Percentiles rank a stretch among this genome's conserved stretches.
Conservation (phyloP, 2,329 filamentous ascomycete species). For the Fusarium verticillioides region DNA sequence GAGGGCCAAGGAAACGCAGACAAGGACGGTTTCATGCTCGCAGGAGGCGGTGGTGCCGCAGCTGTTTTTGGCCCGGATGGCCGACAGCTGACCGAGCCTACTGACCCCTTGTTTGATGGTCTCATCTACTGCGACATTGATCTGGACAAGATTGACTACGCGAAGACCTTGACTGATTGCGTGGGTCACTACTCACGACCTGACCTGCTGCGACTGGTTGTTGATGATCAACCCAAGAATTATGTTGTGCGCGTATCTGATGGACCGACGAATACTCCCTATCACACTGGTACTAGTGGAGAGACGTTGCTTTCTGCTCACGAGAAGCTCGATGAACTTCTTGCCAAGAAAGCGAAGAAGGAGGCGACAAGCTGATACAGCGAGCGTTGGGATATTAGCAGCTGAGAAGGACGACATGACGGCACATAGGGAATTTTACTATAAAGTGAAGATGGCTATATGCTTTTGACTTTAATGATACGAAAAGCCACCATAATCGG, state of each 20-base stretch:
- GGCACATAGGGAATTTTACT: no score
- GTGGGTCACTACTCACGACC: conserved; percentile 49
- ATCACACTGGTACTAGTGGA: neutral
- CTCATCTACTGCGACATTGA: conserved; percentile 53
- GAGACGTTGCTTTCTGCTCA: neutral
- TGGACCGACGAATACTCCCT: neutral
- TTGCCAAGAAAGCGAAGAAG: neutral
- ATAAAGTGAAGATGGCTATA: no score
- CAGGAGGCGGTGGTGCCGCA: conserved; percentile 30
- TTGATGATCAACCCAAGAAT: neutral
- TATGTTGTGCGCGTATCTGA: neutral
- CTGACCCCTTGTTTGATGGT: conserved; percentile 45
- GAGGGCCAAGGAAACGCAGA: conserved; percentile 47
- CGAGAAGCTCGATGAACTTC: neutral
- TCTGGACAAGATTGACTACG: conserved; percentile 30
- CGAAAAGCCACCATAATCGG: no score
- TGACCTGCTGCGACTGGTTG: conserved; percentile 50
- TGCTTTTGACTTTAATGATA: no score
- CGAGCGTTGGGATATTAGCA: no score
- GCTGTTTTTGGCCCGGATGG: conserved; percentile 49
- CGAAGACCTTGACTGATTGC: conserved; percentile 51
- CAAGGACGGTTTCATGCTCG: conserved; percentile 30
- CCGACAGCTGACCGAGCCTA: conserved; percentile 41
- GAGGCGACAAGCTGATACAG: neutral
- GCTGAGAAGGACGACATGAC: no score